Evolutionary conservation across 2,329 filamentous ascomycete species (phyloP).

Genomic region (Hymenoscyphus fructigenus): DNA sequence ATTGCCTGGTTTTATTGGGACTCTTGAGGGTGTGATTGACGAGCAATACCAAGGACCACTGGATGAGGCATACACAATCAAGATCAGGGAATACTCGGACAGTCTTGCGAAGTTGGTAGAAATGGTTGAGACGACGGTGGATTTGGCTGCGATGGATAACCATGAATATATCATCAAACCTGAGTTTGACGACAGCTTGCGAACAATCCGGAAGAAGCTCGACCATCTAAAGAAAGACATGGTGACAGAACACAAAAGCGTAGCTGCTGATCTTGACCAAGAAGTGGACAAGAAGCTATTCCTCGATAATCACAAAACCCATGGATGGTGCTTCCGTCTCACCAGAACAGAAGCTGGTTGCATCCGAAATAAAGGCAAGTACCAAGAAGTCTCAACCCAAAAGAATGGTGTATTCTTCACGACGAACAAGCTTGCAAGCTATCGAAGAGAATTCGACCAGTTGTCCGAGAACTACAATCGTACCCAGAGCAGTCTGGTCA

Average conservation of each 20-base stretch:
- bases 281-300: constrained; percentile 99
- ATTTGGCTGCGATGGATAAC: constrained; percentile 90
- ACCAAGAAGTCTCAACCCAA: constrained; percentile 94
- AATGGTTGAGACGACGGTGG: constrained; percentile 98
- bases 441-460: constrained; percentile 90
- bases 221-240: constrained; percentile 83
- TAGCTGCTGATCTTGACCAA: constrained; percentile 79
- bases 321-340: constrained; percentile 94
- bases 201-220: constrained; percentile 86
- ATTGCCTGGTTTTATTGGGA: constrained; percentile 83
- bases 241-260: constrained; percentile 74
- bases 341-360: constrained; percentile 88
- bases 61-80: constrained; percentile 82
- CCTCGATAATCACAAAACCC: constrained; percentile 90
- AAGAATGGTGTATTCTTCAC: constrained; percentile 99
- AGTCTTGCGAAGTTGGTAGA: constrained; percentile 85
- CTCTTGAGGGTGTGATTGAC: constrained; percentile 92
- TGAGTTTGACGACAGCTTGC: constrained; percentile 88
- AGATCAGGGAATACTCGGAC: constrained; percentile 73
- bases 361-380: constrained; percentile 86
- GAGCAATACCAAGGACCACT: constrained; percentile 86
- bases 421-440: constrained; percentile 73
- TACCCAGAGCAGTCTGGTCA: constrained; percentile 86
- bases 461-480: constrained; percentile 92
- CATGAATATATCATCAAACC: constrained; percentile 99